Percentiles rank a stretch among this genome's conserved stretches.
phyloP scores from a whole-genome alignment of 2,329 filamentous ascomycete genomes.

The Aotearoamyces nothofagi region DNA sequence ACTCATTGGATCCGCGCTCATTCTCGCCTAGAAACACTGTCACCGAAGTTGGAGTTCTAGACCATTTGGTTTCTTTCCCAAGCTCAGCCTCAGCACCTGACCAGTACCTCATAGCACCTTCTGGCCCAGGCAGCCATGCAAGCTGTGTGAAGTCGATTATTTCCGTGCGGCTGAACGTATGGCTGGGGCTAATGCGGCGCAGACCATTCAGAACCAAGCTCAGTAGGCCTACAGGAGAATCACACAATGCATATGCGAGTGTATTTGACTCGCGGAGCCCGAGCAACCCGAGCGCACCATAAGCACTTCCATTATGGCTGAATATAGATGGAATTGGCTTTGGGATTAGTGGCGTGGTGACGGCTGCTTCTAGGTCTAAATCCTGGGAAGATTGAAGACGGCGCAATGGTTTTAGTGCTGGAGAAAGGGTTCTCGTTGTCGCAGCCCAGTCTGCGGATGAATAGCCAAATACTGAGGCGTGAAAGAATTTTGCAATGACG shows the following conservation, averaged over 20 bases:
- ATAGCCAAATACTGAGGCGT: slow-evolving; percentile 40
- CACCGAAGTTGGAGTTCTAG: slow-evolving; percentile 10
- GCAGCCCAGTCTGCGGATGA: too few relatives aligned
- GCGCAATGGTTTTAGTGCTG: too few relatives aligned
- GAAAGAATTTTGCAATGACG: slow-evolving; percentile 33
- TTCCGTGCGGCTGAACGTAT: slow-evolving; percentile 31
- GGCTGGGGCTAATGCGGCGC: slow-evolving; percentile 23
- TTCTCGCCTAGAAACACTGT: too few relatives aligned
- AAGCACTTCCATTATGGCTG: slow-evolving; percentile 1
- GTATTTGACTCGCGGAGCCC: slow-evolving; percentile 21
- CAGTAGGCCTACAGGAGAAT: slow-evolving; percentile 42
- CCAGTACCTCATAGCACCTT: slow-evolving; percentile 42
- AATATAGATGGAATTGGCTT: slow-evolving; percentile 4
- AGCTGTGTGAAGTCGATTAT: slow-evolving; percentile 45
- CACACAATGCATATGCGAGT: slow-evolving; percentile 40
- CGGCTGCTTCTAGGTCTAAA: too few relatives aligned
- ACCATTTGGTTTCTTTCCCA: slow-evolving; percentile 1
- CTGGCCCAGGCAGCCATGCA: slow-evolving; percentile 52
- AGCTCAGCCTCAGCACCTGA: slow-evolving; percentile 17
- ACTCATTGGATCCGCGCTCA: too few relatives aligned
- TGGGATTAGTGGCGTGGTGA: neutral
- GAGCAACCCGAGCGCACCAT: slow-evolving; percentile 8
- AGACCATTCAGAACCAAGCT: slow-evolving; percentile 35
- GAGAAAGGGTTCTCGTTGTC: too few relatives aligned
- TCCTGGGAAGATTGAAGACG: too few relatives aligned